These are phyloP conservation scores for Stenocarpella maydis DNA, from an alignment of 2,329 filamentous ascomycete genomes.

Conservation along the genomic window DNA sequence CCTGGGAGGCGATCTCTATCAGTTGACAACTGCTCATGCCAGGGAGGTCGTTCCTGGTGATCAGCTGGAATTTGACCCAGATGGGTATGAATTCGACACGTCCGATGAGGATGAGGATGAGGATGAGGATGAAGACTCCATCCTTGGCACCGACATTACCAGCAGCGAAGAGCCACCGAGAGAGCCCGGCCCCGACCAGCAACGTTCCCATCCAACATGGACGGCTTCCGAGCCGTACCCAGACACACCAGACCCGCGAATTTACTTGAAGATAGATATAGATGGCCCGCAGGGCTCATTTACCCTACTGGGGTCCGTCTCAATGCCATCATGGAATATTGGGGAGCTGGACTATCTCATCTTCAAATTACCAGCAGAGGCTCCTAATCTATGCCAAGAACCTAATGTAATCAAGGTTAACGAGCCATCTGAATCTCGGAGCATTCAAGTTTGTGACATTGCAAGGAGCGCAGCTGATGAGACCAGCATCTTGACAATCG, in stretches of 20 bases:
- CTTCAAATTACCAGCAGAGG: neutral
- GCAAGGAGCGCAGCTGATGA: neutral
- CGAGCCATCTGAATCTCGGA: neutral
- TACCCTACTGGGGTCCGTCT: neutral
- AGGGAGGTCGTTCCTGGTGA: neutral
- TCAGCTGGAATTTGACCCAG: neutral
- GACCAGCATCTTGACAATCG: neutral
- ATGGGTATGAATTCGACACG: neutral
- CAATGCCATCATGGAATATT: neutral
- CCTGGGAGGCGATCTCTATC: neutral
- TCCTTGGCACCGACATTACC: neutral
- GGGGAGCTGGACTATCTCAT: neutral
- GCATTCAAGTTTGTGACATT: neutral
- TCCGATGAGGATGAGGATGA: neutral
- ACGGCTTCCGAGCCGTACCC: neutral
- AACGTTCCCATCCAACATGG: neutral
- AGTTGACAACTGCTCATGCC: constrained; percentile 1
- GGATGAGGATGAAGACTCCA: neutral
- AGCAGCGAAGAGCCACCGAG: neutral
- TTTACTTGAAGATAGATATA: too few relatives aligned
- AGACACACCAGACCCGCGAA: neutral
- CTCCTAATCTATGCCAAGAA: neutral
- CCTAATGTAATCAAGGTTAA: neutral
- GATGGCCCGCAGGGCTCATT: neutral
- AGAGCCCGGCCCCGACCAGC: neutral